Evolutionary conservation across 2,329 filamentous ascomycete species (phyloP).

Genomic region (Pseudogymnoascus sp.): DNA sequence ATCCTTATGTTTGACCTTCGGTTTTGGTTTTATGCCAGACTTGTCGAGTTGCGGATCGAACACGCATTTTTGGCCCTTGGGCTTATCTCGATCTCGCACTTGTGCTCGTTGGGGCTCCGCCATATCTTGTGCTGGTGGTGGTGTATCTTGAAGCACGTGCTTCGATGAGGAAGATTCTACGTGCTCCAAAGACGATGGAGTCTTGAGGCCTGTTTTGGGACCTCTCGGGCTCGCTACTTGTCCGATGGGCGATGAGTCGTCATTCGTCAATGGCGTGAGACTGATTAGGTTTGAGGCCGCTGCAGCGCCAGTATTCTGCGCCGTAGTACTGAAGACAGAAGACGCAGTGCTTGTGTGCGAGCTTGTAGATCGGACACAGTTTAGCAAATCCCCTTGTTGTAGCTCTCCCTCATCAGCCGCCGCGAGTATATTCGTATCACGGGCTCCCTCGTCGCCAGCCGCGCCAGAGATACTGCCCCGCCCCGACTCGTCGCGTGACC

Average conservation of each 20-base stretch:
- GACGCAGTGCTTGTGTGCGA: conserved; percentile 65
- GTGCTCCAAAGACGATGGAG: conserved; percentile 28
- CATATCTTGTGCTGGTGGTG: conserved; percentile 5
- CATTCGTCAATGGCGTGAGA: conserved; percentile 59
- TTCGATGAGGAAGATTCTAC: conserved; percentile 8
- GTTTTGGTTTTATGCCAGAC: conserved; percentile 45
- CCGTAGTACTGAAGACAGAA: conserved; percentile 56
- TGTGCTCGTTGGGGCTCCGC: conserved; percentile 29
- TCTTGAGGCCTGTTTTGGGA: conserved; percentile 27
- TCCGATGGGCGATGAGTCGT: conserved; percentile 55
- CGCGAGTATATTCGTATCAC: conserved; percentile 19
- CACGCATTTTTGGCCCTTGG: conserved; percentile 51
- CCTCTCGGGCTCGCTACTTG: conserved; percentile 49
- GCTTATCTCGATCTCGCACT: conserved; percentile 49
- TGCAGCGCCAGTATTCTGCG: conserved; percentile 22
- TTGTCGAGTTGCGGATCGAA: conserved; percentile 45
- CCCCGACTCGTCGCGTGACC: conserved; percentile 26
- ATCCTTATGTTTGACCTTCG: conserved; percentile 55
- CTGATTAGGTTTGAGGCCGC: conserved; percentile 33
- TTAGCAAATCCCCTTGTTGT: conserved; percentile 58
- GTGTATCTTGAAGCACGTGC: conserved; percentile 5
- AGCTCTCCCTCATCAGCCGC: conserved; percentile 50
- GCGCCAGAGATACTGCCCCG: conserved; percentile 23
- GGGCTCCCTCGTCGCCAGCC: conserved; percentile 13
- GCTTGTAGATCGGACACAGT: conserved; percentile 64